Conservation (phyloP, 805 yeast genomes). For the Pichia sporocuriosa region DNA sequence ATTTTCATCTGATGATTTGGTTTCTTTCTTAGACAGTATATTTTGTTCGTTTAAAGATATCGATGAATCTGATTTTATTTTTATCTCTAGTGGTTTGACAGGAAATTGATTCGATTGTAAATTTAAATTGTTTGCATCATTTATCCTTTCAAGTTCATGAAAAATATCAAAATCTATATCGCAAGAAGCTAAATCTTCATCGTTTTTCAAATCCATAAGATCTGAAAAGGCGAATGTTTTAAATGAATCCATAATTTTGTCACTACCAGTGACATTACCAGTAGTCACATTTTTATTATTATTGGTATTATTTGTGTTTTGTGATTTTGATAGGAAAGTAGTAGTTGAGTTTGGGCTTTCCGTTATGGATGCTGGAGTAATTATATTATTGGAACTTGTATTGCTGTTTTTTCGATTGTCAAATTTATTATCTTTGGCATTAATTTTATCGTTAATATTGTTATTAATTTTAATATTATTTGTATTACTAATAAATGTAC, state of each 20-base stretch:
- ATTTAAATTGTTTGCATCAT: background rate
- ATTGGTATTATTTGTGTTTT: background rate
- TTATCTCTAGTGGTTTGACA: slow-evolving; percentile 14
- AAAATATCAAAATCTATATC: slow-evolving; percentile 22
- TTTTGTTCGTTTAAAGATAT: slow-evolving; percentile 21
- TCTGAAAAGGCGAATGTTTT: slow-evolving; percentile 20
- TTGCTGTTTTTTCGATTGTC: background rate
- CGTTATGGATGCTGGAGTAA: slow-evolving; percentile 21
- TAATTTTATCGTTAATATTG: background rate
- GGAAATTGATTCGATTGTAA: slow-evolving; percentile 1
- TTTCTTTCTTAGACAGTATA: slow-evolving; percentile 13
- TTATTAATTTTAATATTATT: background rate
- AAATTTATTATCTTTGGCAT: background rate
- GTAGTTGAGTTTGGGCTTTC: slow-evolving; percentile 8
- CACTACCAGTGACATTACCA: background rate
- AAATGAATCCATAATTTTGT: slow-evolving; percentile 2
- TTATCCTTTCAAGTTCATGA: slow-evolving; percentile 13
- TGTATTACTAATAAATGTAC: background rate
- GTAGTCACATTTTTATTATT: too few relatives aligned
- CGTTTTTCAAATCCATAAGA: slow-evolving; percentile 22
- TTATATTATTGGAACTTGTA: slow-evolving; percentile 10
- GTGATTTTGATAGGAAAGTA: too few relatives aligned
- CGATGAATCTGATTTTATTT: slow-evolving; percentile 19
- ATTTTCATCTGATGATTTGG: background rate
- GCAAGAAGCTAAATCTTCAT: slow-evolving; percentile 15